Base-by-base conservation (phyloP, 2,329 filamentous ascomycete genomes). In the Verticillium nonalfalfae region DNA sequence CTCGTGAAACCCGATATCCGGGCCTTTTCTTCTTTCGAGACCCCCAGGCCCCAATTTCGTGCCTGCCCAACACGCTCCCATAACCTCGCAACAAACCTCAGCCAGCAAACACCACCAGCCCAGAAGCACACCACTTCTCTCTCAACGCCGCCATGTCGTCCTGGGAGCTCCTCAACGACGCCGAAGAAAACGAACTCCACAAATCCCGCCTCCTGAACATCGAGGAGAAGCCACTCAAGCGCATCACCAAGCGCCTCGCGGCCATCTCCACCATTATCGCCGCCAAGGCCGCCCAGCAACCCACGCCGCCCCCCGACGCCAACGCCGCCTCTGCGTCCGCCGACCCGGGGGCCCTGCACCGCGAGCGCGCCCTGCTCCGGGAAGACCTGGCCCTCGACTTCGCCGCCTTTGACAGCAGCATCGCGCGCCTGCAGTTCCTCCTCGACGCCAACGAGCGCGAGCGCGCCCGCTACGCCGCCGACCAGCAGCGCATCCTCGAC, bases 221-320 rank as follows among this genome's bases (percentile, higher is more conserved):
- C 64, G 94, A 98, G 79, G 91, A 96, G 72, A 93, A 93, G 62
- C 92, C 93, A 0, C 97, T 96, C 79, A 91, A 91, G 74, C 89
- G 93, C 63, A 87, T 97, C 63, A 91, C 90, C 26, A 93, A 93
- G 76, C 89, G 90, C 36, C 85, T 98, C 9, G 40, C 33, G 7
- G 85, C 88, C 21, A 81, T 91, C 35, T 80, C 90, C 18, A 78
- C 81, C 62, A 69, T 73, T 9, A 71, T 69, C 59, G 50, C 45
- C 21, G 40, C 61, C 59, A 77, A 75, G 60, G 79, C 80, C 56
- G 81, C 79, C 54, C 81, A 85, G 39, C 80, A 85, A 5, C 82
- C 84, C 18, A 90, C 89, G 2, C 89, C 89, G 57, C 88, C 89
- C 2, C 87, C 88, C 5, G 88, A 91, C 52, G 66, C 36, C 57